Evolutionary conservation across 2,329 filamentous ascomycete genomes (phyloP).

Genomic region (Fusarium goolgardi): DNA sequence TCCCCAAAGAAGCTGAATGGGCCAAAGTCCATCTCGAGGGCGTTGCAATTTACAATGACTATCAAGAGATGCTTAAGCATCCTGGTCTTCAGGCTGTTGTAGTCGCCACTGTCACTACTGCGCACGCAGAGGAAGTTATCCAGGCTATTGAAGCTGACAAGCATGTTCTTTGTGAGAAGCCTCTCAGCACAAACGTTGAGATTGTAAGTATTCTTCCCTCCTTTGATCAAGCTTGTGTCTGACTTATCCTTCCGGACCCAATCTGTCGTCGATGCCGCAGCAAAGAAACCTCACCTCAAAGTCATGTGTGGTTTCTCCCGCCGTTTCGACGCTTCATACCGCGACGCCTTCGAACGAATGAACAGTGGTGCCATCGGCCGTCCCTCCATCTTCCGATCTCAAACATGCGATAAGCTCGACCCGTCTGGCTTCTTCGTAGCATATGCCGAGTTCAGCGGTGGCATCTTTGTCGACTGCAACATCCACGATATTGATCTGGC

Average conservation of each 20-base stretch:
- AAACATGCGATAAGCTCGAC: conserved; percentile 76
- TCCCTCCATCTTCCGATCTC: conserved; percentile 70
- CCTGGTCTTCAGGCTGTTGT: conserved; percentile 46
- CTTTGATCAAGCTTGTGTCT: not conserved
- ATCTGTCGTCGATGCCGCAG: conserved; percentile 68
- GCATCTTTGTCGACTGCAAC: conserved; percentile 77
- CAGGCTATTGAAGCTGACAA: conserved; percentile 45
- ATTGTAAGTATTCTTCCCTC: conserved; percentile 56
- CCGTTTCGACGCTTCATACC: conserved; percentile 73
- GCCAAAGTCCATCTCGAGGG: conserved; percentile 41
- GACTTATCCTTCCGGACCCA: conserved; percentile 59
- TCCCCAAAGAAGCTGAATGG: conserved; percentile 44
- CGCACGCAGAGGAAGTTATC: conserved; percentile 45
- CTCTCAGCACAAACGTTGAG: conserved; percentile 56
- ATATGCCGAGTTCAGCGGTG: conserved; percentile 73
- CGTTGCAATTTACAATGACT: conserved; percentile 42
- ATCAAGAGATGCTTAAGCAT: conserved; percentile 46
- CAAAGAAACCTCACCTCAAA: conserved; percentile 69
- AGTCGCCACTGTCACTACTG: conserved; percentile 45
- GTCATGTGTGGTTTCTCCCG: conserved; percentile 63
- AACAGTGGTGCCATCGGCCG: conserved; percentile 67
- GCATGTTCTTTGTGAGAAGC: conserved; percentile 47
- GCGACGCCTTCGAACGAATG: conserved; percentile 67
- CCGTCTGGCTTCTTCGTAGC: conserved; percentile 75
- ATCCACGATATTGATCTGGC: conserved; percentile 72